Evolutionary conservation across 805 yeast genomes (phyloP).

Genomic region (Candida maltosa): DNA sequence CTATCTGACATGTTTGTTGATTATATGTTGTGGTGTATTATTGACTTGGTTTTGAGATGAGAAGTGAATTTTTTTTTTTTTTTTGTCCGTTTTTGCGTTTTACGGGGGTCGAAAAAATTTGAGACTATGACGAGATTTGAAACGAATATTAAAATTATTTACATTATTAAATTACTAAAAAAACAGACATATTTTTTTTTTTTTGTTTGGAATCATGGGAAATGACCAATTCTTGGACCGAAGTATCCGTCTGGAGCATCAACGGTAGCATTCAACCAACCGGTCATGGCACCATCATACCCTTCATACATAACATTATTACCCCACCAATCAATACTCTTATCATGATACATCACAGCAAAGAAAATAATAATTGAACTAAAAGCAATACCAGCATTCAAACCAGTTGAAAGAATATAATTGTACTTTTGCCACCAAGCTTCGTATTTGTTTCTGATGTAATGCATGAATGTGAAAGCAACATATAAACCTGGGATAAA

Average conservation of each 20-base stretch:
- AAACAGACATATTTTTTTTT: no score
- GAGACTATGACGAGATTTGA: no score
- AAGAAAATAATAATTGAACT: slow-evolving; percentile 59
- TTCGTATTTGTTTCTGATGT: slow-evolving; percentile 45
- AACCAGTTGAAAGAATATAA: slow-evolving; percentile 56
- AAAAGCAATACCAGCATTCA: slow-evolving; percentile 63
- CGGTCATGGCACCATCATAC: slow-evolving; percentile 27
- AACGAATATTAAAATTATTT: no score
- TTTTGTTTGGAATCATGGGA: no score
- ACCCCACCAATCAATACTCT: slow-evolving; percentile 63
- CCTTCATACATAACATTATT: slow-evolving; percentile 34
- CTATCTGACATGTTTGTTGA: slow-evolving; percentile 50
- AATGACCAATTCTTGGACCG: slow-evolving; percentile 26
- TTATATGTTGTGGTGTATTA: neutral
- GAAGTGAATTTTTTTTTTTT: neutral
- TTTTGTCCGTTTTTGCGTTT: no score
- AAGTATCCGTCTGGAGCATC: slow-evolving; percentile 32
- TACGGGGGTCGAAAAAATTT: no score
- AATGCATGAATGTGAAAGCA: slow-evolving; percentile 56
- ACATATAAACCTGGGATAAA: slow-evolving; percentile 60
- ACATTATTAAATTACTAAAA: no score
- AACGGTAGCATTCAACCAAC: slow-evolving; percentile 25
- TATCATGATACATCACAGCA: slow-evolving; percentile 43
- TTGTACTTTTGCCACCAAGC: slow-evolving; percentile 75
- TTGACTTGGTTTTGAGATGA: neutral